Conservation (phyloP, 192 early-diverging fungal species). For the Lunasporangiospora selenospora region DNA sequence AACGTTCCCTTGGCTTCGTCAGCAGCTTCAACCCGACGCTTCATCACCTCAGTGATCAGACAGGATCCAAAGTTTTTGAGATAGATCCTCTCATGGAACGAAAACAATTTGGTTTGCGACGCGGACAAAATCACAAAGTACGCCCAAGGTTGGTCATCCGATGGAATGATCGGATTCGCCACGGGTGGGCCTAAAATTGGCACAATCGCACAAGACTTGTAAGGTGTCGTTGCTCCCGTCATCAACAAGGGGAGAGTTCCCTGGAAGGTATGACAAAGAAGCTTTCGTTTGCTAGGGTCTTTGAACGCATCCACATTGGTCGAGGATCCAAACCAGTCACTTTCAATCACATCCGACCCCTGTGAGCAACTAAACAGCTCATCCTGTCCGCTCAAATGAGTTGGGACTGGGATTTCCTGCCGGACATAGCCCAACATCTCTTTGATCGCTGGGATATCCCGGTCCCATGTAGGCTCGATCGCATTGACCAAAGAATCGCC, state of each 20-base stretch:
- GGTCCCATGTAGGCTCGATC: slow-evolving; percentile 25
- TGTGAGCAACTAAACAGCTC: slow-evolving; percentile 10
- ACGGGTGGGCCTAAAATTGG: slow-evolving; percentile 25
- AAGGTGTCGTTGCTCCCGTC: slow-evolving; percentile 3
- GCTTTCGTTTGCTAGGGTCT: neutral
- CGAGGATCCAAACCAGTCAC: slow-evolving; percentile 24
- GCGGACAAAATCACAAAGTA: slow-evolving; percentile 32
- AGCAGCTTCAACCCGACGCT: slow-evolving; percentile 52
- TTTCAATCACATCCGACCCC: slow-evolving; percentile 23
- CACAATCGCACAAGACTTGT: slow-evolving; percentile 29
- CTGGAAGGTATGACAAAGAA: slow-evolving; percentile 42
- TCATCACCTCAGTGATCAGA: slow-evolving; percentile 50
- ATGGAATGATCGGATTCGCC: neutral
- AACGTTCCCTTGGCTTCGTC: slow-evolving; percentile 57
- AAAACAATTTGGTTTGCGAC: slow-evolving; percentile 45
- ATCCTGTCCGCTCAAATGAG: neutral
- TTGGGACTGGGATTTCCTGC: slow-evolving; percentile 13
- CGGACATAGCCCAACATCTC: slow-evolving; percentile 42
- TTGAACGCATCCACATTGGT: neutral
- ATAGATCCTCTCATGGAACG: slow-evolving; percentile 51
- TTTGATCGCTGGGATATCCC: slow-evolving; percentile 31
- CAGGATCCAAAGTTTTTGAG: slow-evolving; percentile 56
- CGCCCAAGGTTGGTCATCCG: slow-evolving; percentile 24
- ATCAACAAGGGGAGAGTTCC: slow-evolving; percentile 11
- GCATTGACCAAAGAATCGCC: slow-evolving; percentile 36